Base-by-base conservation (phyloP, 2,329 filamentous ascomycete genomes). In the Aspergillus floridensis region DNA sequence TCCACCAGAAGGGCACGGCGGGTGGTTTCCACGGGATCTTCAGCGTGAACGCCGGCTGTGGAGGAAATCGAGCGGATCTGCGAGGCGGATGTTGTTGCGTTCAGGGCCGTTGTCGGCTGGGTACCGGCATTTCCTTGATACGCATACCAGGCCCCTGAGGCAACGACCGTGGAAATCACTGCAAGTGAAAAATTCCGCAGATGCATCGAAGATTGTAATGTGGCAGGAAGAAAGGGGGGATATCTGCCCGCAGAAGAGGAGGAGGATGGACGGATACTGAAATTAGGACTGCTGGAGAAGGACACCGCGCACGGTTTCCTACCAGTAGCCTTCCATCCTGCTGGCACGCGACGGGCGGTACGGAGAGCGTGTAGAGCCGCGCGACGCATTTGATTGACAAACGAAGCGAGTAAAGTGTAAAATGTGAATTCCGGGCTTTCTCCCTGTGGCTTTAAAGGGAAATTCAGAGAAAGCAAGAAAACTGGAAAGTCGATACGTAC, bases 1-100 rank as follows among this genome's bases (percentile, higher is more conserved):
- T 93, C 92, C 55, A 99, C 91, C 47, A 97, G 87, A 24, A 98
- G 82, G 21, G 96, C 91, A 65, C 83, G 82, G 26, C 82, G 75
- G 35, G 83, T 81, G 35, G 79, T 71, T 82, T 92, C 76, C 77
- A 85, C 71, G 11, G 77, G 74, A 35, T 74, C 73, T 60, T 77
- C 74, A 14, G 72, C 70, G 60, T 75, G 71, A 49, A 64, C 65
- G 53, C 67, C 65, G 57, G 65, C 60, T 56, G 60, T 72, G 60
- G 71, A 59, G 60, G 71, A 59, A 59, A 71, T 58, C 14, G 68
- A 63, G 47, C 68, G 64, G 38, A 67, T 62, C 47, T 70, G 68
- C 11, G 68, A 66, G 29, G 48, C 19, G 48, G 64, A 56, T 24
- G 66, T 61, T 19, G 68, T 67, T 16, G 57, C 59, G 62, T 69